These are phyloP conservation scores for Strobilomyces confusus DNA, from an alignment of 768 basidiomycete genomes.

Conservation along the genomic window DNA sequence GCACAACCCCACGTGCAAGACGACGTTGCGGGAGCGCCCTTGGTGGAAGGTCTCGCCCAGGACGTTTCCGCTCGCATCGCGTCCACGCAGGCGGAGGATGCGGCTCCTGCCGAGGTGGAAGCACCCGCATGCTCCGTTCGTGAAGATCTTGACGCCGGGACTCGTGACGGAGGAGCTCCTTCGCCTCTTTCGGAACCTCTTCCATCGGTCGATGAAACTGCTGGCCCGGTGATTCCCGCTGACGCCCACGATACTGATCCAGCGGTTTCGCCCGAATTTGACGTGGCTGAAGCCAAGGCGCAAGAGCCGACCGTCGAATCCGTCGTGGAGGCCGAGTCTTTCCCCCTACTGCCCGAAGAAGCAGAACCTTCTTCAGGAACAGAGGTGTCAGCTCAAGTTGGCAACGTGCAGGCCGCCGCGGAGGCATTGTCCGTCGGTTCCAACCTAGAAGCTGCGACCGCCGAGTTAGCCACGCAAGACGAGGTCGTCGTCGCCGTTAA, in stretches of 20 bases:
- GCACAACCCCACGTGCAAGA: background rate
- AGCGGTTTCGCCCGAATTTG: background rate
- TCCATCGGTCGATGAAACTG: slow-evolving; percentile 6
- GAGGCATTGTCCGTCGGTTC: background rate
- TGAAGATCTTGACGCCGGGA: background rate
- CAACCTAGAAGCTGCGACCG: slow-evolving; percentile 2
- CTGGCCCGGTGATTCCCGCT: background rate
- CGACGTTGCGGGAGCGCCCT: background rate
- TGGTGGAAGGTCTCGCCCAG: background rate
- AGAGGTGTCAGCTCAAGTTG: slow-evolving; percentile 5
- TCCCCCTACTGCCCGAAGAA: background rate
- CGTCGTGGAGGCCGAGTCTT: background rate
- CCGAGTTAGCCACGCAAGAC: background rate
- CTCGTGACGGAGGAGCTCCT: background rate
- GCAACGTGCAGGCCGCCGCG: background rate
- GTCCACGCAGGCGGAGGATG: background rate
- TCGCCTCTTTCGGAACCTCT: background rate
- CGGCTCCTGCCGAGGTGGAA: background rate
- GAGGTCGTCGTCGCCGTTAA: background rate
- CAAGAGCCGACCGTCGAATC: background rate
- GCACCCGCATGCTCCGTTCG: background rate
- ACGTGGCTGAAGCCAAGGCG: background rate
- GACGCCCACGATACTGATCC: background rate
- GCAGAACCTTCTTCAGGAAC: background rate
- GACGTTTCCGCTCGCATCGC: background rate